Conservation (phyloP, 225 moss, liverwort and hornwort genomes). For the Climacium dendroides region DNA sequence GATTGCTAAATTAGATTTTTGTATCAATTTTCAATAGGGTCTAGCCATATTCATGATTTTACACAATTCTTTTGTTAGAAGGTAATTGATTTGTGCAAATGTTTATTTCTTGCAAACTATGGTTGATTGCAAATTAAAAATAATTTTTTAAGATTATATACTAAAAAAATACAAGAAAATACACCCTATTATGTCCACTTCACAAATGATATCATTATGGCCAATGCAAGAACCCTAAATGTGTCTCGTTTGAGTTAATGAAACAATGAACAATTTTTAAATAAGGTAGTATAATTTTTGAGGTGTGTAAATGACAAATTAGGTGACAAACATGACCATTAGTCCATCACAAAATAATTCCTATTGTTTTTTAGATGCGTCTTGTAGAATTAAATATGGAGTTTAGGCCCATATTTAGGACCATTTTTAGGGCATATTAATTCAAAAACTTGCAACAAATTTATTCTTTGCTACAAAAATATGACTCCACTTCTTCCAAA, state of each 20-base stretch:
- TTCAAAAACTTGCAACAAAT: not conserved
- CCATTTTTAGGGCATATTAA: not conserved
- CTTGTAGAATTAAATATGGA: not conserved
- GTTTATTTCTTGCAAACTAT: accelerated
- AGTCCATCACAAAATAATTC: not conserved
- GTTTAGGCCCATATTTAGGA: no score
- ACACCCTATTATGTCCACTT: not conserved
- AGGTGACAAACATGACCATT: not conserved
- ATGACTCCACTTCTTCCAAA: not conserved
- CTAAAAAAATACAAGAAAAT: not conserved
- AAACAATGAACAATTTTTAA: not conserved
- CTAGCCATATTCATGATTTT: not conserved
- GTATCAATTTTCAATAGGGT: not conserved
- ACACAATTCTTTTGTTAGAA: not conserved
- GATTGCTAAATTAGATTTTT: not conserved
- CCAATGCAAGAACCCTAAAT: not conserved
- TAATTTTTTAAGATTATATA: not conserved
- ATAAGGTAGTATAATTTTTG: not conserved
- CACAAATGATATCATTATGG: not conserved
- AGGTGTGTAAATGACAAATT: not conserved
- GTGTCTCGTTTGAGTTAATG: not conserved
- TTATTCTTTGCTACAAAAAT: not conserved
- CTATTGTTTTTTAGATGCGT: not conserved
- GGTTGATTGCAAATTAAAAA: not conserved
- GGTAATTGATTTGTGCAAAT: not conserved